Percentiles rank a stretch among this genome's conserved stretches.
Conservation (phyloP, 768 basidiomycete genomes). For the Phlebiopsis flavidoalba region DNA sequence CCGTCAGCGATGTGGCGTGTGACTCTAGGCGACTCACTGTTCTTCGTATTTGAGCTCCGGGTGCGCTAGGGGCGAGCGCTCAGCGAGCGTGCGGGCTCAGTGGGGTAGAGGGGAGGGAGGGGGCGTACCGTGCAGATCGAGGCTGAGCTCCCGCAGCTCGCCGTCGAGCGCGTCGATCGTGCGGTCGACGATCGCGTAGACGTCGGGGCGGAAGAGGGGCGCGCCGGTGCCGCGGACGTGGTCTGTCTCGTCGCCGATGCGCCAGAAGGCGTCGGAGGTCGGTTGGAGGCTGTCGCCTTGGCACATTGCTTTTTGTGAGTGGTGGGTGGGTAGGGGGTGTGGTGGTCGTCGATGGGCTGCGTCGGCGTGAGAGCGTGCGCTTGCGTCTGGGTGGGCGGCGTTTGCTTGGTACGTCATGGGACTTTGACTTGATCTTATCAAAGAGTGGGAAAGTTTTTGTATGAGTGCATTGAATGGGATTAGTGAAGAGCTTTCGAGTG, state of each 20-base stretch:
- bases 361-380: background rate
- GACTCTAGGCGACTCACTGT: background rate
- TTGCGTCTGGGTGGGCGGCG: background rate
- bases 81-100: too few species aligned
- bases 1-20: background rate
- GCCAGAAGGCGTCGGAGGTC: slow-evolving; percentile 3
- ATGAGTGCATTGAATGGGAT: too few species aligned
- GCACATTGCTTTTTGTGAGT: slow-evolving; percentile 6
- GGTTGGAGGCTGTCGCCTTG: slow-evolving; percentile 1
- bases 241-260: background rate
- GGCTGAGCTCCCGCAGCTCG: slow-evolving; percentile 55
- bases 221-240: slow-evolving; percentile 3
- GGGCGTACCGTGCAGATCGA: slow-evolving; percentile 64
- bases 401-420: background rate
- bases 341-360: background rate
- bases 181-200: slow-evolving; percentile 54
- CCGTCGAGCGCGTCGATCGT: slow-evolving; percentile 46
- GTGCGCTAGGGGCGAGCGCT: slow-evolving; percentile 38
- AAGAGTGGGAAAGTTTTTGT: too few species aligned
- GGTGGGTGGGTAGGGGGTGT: background rate
- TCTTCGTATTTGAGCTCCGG: slow-evolving; percentile 51
- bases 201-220: slow-evolving; percentile 47
- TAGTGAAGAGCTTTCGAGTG: too few species aligned
- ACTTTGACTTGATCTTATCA: too few species aligned
- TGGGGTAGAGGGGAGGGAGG: background rate